Evolutionary conservation across 495 filamentous ascomycete genomes (phyloP), one percentile per base, ranked within the genome.

Genomic region (Umbilicaria muhlenbergii): DNA sequence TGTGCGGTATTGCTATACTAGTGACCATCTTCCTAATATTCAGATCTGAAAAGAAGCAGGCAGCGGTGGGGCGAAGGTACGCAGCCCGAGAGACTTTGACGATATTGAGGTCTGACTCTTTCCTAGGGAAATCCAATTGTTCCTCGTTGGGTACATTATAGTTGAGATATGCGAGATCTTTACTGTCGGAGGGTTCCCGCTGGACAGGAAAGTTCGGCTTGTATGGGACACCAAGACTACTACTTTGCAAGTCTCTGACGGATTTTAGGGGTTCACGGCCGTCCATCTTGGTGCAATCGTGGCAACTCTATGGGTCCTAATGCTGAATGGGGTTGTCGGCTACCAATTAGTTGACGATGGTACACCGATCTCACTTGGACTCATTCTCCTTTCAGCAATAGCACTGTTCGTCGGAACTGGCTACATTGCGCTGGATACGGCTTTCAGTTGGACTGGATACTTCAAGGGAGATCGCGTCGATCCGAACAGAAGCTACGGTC

Each of bases 161-260:
- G 77, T 96, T 47, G 75, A 81, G 55, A 86, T 99, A 52, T 92
- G 86, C 58, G 91, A 99, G 57, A 94, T 99, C 52, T 94, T 99
- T 62, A 84, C 84, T 2, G 76, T 95, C 19, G 91, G 91, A 45
- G 81, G 80, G 39, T 87, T 99, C 57, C 86, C 86, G 6, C 60
- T 95, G 15, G 58, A 69, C 40, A 63, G 63, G 32, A 71, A 58
- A 34, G 83, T 85, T 38, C 77, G 83, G 52, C 63, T 77, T 48
- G 79, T 82, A 70, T 50, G 75, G 64, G 41, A 41, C 36, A 38
- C 24, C 18, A 12, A 19, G 1, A 37, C 11, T 46, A 24, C 16
- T 15, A 28, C 19, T 48, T 45, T 16, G 12, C 5, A 18, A 11
- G 21, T 16, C 12, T 39, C 45, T 38, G 24, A 35, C 4, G 45